phyloP scores from a whole-genome alignment of 2,329 filamentous ascomycete genomes.

The Cordyceps tenuipes region DNA sequence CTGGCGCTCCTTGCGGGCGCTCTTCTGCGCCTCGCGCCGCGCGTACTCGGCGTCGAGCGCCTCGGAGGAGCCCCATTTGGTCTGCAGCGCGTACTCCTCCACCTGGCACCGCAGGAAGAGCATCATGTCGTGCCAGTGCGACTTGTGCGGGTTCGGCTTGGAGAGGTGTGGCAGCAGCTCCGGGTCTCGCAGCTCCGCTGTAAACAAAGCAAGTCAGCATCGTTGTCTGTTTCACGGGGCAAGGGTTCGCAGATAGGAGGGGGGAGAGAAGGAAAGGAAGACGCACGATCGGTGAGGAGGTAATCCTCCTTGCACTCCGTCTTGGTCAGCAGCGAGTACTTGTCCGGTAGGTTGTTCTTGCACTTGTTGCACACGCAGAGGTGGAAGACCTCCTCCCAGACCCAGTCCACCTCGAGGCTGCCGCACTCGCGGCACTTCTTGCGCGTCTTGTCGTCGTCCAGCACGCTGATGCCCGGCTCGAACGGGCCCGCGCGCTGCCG shows the following conservation, averaged over 20 bases:
- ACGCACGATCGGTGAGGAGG: slow-evolving; percentile 79
- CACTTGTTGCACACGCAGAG: slow-evolving; percentile 70
- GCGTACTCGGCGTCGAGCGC: slow-evolving; percentile 85
- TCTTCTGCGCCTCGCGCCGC: slow-evolving; percentile 68
- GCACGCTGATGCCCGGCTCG: slow-evolving; percentile 76
- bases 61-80: slow-evolving; percentile 86
- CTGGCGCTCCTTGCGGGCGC: slow-evolving; percentile 79
- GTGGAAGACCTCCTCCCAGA: slow-evolving; percentile 80
- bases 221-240: too few species aligned
- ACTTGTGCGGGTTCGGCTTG: slow-evolving; percentile 89
- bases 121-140: slow-evolving; percentile 98
- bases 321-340: slow-evolving; percentile 92
- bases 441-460: slow-evolving; percentile 53
- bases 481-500: slow-evolving; percentile 72
- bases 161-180: slow-evolving; percentile 81
- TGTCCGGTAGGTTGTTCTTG: slow-evolving; percentile 85
- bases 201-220: too few species aligned
- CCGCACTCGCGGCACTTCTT: slow-evolving; percentile 79
- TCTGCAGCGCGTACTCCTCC: slow-evolving; percentile 81
- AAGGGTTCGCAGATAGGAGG: too few species aligned
- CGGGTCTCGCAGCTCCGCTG: slow-evolving; percentile 82
- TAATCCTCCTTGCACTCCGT: slow-evolving; percentile 96
- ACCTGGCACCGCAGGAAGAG: slow-evolving; percentile 89
- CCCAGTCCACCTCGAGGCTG: slow-evolving; percentile 83
- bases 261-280: too few species aligned